A percentile compares a stretch with the other conserved stretches of the same genome.
phyloP scores from a whole-genome alignment of 2,329 filamentous ascomycete genomes.

The Penicillium sp. region DNA sequence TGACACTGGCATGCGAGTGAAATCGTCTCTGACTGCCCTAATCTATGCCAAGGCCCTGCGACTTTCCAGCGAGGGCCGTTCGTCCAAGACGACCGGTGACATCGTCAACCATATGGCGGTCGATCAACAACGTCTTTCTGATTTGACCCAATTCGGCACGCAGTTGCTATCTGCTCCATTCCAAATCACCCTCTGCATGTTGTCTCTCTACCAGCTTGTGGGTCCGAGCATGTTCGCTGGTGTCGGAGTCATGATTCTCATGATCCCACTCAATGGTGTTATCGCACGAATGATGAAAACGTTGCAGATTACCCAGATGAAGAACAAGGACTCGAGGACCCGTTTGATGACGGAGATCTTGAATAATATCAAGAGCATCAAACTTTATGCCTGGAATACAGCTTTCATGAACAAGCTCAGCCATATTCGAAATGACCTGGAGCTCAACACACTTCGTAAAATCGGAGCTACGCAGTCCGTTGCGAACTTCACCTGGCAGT shows the following conservation, averaged over 20 bases:
- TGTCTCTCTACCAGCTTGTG: conserved; percentile 91
- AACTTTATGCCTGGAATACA: conserved; percentile 94
- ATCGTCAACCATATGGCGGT: conserved; percentile 99
- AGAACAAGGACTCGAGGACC: conserved; percentile 94
- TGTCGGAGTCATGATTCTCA: conserved; percentile 89
- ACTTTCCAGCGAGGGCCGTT: conserved; percentile 87
- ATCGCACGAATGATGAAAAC: conserved; percentile 92
- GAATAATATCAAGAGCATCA: conserved; percentile 99
- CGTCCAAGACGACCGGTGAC: conserved; percentile 87
- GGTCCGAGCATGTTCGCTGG: conserved; percentile 94
- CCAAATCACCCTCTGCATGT: conserved; percentile 93
- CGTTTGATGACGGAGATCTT: conserved; percentile 95
- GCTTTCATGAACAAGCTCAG: conserved; percentile 98
- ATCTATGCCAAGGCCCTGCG: conserved; percentile 91
- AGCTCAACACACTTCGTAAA: conserved; percentile 90
- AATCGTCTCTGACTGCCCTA: conserved; percentile 79
- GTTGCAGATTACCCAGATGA: conserved; percentile 95
- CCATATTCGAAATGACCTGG: conserved; percentile 90
- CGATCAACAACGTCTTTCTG: conserved; percentile 90
- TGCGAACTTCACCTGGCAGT: conserved; percentile 97
- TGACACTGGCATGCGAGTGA: conserved; percentile 94
- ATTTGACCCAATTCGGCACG: conserved; percentile 91
- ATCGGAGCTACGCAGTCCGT: conserved; percentile 92
- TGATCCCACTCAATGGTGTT: conserved; percentile 93
- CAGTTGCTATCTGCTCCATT: conserved; percentile 97